Base-by-base conservation (phyloP, 177 flowering plant species). In the Vitis hybrid region DNA sequence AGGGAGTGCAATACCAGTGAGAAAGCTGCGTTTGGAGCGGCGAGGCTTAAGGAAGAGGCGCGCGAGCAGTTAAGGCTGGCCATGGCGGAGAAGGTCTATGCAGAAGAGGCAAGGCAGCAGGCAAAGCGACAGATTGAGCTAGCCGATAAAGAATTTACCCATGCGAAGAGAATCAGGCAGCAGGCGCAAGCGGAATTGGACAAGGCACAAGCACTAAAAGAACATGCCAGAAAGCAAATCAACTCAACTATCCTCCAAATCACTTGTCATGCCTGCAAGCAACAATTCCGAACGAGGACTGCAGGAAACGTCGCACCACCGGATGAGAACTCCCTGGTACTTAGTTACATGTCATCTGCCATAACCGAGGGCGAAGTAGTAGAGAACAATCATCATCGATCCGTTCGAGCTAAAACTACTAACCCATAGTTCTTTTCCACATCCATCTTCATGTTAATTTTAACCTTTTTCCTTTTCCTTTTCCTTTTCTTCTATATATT, bases 221-320 rank as follows among this genome's bases (percentile, higher is more conserved):
- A 85, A 13, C 85, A 85, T 14, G 89, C 94, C 39, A 72, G 77
- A 0, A 78, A 83, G 72, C 82, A 84, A 64, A 78, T 89, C 64
- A 87, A 83, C 68, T 79, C 91, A 14, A 80, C 87, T 10, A 76
- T 89, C 48, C 77, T 85, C 3, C 83, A 83, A 66, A 81, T 89
- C 79, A 89, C 92, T 66, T 87, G 94, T 65, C 92, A 84, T 15
- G 69, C 85, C 52, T 89, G 94, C 68, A 86, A 86, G 80, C 84
- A 84, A 20, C 85, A 79, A 53, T 87, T 86, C 60, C 90, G 82
- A 45, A 66, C 79, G 0, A 60, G 73, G n/a, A 52, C 72, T 0
- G 15, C 78, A 1, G 62, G 71, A 13, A 48, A 56, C 64, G 2
- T 56, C 60, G 20, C 49, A 4, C 70, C 76, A 2, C 66, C 75